Evolutionary conservation across 768 basidiomycete genomes (phyloP).

Genomic region (Mycena sanguinolenta): DNA sequence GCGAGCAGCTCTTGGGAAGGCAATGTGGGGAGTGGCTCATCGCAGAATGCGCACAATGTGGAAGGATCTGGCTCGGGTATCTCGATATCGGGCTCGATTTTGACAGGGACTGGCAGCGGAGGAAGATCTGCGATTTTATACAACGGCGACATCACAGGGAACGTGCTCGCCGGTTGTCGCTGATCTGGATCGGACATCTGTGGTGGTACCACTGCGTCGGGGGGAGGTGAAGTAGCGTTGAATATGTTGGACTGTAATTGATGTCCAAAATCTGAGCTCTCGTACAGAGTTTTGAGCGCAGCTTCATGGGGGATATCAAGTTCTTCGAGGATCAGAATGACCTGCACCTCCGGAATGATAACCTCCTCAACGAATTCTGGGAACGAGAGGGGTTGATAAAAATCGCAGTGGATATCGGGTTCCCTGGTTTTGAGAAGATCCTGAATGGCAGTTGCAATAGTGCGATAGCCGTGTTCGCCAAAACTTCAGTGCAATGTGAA

Average conservation of each 20-base stretch:
- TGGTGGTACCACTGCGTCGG: too few species aligned
- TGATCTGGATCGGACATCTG: too few species aligned
- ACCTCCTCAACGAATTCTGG: neutral
- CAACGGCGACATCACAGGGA: neutral
- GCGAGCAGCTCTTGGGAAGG: neutral
- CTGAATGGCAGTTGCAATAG: neutral
- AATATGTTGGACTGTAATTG: slow-evolving; percentile 2
- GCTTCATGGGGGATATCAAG: neutral
- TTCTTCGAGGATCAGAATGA: slow-evolving; percentile 2
- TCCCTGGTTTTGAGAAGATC: neutral
- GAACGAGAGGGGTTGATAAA: neutral
- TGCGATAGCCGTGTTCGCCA: neutral
- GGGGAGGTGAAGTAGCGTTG: too few species aligned
- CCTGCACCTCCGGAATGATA: slow-evolving; percentile 9
- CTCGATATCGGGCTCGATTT: neutral
- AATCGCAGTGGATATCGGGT: neutral
- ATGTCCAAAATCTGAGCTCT: neutral
- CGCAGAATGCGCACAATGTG: slow-evolving; percentile 14
- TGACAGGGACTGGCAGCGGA: neutral
- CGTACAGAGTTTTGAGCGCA: neutral
- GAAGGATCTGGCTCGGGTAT: neutral
- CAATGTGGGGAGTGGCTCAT: slow-evolving; percentile 1
- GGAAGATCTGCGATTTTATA: neutral
- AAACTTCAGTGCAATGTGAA: neutral
- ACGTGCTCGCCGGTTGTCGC: neutral